Percentiles rank a stretch among this genome's conserved stretches.
phyloP scores from a whole-genome alignment of 169 alveolate genomes.

The Neospora caninum region DNA sequence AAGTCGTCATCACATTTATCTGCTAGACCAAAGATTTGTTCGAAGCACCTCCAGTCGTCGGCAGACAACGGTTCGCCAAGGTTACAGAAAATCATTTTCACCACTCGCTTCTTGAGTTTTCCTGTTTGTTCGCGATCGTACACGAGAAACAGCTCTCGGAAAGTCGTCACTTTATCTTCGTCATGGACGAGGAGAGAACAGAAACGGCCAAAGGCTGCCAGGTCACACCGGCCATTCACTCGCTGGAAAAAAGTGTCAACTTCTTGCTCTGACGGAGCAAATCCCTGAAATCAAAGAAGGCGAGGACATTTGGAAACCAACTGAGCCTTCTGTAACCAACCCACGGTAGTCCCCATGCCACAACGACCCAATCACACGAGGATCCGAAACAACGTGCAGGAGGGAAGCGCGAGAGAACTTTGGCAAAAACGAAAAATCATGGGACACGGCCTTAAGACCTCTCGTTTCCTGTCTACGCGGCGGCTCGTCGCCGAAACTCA shows the following conservation, averaged over 20 bases:
- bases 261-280: background rate
- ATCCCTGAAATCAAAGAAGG: background rate
- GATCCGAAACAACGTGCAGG: no score
- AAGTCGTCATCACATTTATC: slow-evolving; percentile 3
- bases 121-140: slow-evolving; percentile 13
- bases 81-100: slow-evolving; percentile 2
- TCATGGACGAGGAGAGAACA: background rate
- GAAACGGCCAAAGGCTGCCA: slow-evolving; percentile 20
- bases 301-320: background rate
- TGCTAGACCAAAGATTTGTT: background rate
- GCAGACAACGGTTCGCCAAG: background rate
- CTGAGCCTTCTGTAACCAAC: background rate
- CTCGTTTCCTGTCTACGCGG: no score
- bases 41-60: background rate
- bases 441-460: no score
- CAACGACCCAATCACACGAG: no score
- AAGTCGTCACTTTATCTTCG: background rate
- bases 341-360: background rate
- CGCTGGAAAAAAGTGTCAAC: background rate
- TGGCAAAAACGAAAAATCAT: no score
- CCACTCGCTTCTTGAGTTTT: background rate
- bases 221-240: slow-evolving; percentile 12
- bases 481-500: no score
- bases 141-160: slow-evolving; percentile 1
- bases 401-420: no score